Evolutionary conservation across 371 early-diverging fungal genomes (phyloP), one percentile per base, ranked within the genome.

Genomic region (Rhizopus sp.): DNA sequence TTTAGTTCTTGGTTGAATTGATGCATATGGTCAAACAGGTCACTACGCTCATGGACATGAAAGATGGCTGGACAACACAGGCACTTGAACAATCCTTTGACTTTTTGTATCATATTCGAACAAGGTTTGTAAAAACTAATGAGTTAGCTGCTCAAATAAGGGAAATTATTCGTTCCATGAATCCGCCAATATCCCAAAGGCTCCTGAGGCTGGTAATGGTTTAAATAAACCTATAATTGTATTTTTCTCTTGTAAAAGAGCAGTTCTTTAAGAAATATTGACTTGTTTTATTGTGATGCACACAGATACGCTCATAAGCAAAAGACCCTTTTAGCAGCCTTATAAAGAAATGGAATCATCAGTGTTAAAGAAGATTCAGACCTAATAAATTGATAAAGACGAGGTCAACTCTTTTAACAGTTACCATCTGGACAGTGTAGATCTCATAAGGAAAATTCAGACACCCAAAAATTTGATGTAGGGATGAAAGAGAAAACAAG

Each of bases 31-130:
- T 80, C 2, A 71, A 77, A 44, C 72, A 77, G 53, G 77, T 81
- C 17, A 76, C 83, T 2, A 53, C 68, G 10, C 49, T 52, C 5
- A 76, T 83, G 78, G 73, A 74, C 42, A 61, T 79, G 67, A 77
- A 73, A 47, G 75, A 75, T 53, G 78, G 78, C 33, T 74, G 76
- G 69, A 69, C 74, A 8, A 80, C 81, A 23, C 73, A 73, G 48
- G 83, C 83, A 10, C 52, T 80, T 8, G 83, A 83, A 48, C 81
- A 79, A 74, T 73, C 76, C 3, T 83, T 72, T 63, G 83, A 83
- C 38, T 83, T 83, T 53, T 55, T 83, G 73, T 79, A 77, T 45
- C 80, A 80, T 59, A 77, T 80, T 31, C 70, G 77, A 35, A 59
- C 73, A 2, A 55, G 73, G 7, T 80, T 80, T 54, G 66, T 75